A percentile compares a stretch with the other conserved stretches of the same genome.
Conservation (phyloP, 2,329 filamentous ascomycete species). For the Fusarium nematophilum region DNA sequence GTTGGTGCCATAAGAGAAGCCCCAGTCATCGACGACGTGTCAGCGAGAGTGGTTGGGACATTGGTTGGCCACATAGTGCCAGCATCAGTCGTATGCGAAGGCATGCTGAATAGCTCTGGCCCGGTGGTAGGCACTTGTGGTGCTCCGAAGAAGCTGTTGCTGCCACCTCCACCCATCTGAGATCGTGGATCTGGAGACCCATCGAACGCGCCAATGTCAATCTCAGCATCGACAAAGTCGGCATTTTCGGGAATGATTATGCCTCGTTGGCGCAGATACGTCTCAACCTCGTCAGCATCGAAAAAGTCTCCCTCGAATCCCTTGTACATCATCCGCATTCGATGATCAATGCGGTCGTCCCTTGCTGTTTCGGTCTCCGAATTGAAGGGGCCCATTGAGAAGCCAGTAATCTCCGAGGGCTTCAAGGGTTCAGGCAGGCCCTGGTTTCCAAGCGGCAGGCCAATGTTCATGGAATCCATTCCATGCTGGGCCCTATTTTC, state of each 20-base stretch:
- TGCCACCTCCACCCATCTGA: neutral
- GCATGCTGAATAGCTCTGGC: slow-evolving; percentile 13
- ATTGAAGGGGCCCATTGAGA: slow-evolving; percentile 62
- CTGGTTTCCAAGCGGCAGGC: slow-evolving; percentile 51
- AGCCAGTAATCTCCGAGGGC: slow-evolving; percentile 41
- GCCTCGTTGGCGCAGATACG: slow-evolving; percentile 73
- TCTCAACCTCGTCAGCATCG: slow-evolving; percentile 80
- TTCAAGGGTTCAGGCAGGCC: slow-evolving; percentile 45
- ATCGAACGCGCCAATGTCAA: slow-evolving; percentile 58
- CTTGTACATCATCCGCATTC: slow-evolving; percentile 64
- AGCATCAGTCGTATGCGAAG: slow-evolving; percentile 6
- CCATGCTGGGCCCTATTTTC: neutral
- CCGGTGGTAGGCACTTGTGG: neutral
- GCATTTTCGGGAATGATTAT: slow-evolving; percentile 70
- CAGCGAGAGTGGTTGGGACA: slow-evolving; percentile 19
- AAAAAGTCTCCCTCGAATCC: slow-evolving; percentile 81
- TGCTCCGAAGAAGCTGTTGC: slow-evolving; percentile 26
- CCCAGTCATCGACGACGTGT: slow-evolving; percentile 17
- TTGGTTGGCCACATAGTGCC: slow-evolving; percentile 27
- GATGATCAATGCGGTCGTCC: slow-evolving; percentile 57
- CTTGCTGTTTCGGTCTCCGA: slow-evolving; percentile 52
- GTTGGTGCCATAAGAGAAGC: slow-evolving; percentile 11
- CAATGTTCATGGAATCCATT: neutral
- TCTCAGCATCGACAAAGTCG: slow-evolving; percentile 70
- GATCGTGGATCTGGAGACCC: slow-evolving; percentile 15